Evolutionary conservation across 352 stramenopile species (phyloP), one percentile per base, ranked within the genome.

Genomic region (Phytophthora aleatoria): DNA sequence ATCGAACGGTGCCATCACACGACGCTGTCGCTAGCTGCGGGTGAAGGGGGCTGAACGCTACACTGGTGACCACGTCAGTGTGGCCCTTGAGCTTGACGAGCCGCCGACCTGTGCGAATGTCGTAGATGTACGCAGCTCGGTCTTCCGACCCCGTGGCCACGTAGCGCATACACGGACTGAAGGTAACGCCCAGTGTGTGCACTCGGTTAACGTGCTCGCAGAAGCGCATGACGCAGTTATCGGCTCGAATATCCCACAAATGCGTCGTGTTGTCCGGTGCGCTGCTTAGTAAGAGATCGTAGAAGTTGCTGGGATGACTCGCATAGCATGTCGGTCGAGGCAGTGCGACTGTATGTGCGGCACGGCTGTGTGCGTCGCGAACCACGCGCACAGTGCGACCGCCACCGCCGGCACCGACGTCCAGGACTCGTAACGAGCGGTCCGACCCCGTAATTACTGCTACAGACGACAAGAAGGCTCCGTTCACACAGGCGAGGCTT

Each of bases 101-200:
- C 26, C 66, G 76, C 3, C 85, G 67, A 1, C 87, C 79, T 15
- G 74, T 96, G 49, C 88, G 87, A 49, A 97, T 76, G 57, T 97
- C 90, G 73, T 96, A 97, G 43, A 97, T 51, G 63, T 95, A 96
- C 10, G 77, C 71, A 7, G 72, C 60, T 4, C 90, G 81, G 57
- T 97, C 91, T 69, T 97, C 90, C 1, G 85, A 96, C 36, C 91
- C 91, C 3, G 83, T 92, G 6, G 89, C 88, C 20, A 97, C 73
- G 65, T 96, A 97, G 15, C 91, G 85, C 87, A 96, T 95, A 73
- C 91, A 97, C 3, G 90, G 91, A 49, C 84, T 95, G 60, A 97
- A 97, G 12, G 82, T 76, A 33, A 83, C 64, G 6, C 83, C 83
- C 2, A 96, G 52, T 5, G 67, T 60, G 28, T 97, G 88, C 13